phyloP scores from a whole-genome alignment of 2,329 filamentous ascomycete species.

The Trematosphaeria pertusa region DNA sequence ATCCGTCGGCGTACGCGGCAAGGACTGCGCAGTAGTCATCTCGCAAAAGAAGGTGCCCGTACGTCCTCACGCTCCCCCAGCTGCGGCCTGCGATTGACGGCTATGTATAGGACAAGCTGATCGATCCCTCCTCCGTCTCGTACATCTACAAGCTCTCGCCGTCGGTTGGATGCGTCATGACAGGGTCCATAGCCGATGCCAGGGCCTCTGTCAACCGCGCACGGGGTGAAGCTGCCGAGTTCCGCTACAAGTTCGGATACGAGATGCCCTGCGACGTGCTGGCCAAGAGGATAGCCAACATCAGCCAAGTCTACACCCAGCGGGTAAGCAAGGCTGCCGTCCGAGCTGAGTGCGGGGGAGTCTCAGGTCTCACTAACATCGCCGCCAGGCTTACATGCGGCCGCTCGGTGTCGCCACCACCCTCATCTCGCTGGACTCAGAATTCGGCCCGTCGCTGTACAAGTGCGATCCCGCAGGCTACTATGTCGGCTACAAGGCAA shows the following conservation, averaged over 20 bases:
- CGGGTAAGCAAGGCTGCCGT: slow-evolving; percentile 66
- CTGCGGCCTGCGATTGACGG: slow-evolving; percentile 1
- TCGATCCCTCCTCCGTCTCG: slow-evolving; percentile 94
- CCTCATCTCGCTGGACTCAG: slow-evolving; percentile 90
- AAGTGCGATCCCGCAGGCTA: slow-evolving; percentile 99
- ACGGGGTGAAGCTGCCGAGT: slow-evolving; percentile 94
- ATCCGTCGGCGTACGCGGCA: slow-evolving; percentile 92
- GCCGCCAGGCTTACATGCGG: slow-evolving; percentile 86
- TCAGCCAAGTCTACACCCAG: slow-evolving; percentile 99
- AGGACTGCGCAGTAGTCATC: slow-evolving; percentile 94
- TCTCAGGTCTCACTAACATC: slow-evolving; percentile 38
- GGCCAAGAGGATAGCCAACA: slow-evolving; percentile 96
- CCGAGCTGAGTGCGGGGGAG: slow-evolving; percentile 9
- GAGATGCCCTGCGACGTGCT: slow-evolving; percentile 99
- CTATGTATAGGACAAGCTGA: slow-evolving; percentile 85
- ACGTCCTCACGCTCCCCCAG: slow-evolving; percentile 53
- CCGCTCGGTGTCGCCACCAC: slow-evolving; percentile 96
- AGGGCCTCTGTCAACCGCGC: slow-evolving; percentile 91
- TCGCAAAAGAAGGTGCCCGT: slow-evolving; percentile 99
- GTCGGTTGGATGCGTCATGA: slow-evolving; percentile 97
- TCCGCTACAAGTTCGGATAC: slow-evolving; percentile 98
- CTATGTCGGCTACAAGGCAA: slow-evolving; percentile 98
- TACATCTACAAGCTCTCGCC: slow-evolving; percentile 98
- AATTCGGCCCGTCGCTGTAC: slow-evolving; percentile 93
- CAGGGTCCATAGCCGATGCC: slow-evolving; percentile 96